phyloP scores from a whole-genome alignment of 108 stramenopile genomes.

The Licmophora abbreviata region DNA sequence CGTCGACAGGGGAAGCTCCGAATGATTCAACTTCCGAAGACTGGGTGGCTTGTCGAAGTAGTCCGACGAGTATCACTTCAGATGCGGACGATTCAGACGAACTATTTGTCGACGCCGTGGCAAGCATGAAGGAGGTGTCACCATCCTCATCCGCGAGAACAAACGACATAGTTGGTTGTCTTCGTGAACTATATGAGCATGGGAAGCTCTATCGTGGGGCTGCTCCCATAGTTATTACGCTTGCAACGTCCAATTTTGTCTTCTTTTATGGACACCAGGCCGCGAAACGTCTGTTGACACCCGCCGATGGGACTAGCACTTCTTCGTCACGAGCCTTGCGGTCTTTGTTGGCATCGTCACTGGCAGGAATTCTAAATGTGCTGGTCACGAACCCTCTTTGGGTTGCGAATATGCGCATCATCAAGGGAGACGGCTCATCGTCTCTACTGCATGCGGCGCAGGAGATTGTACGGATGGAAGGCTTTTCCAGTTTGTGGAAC shows the following conservation, averaged over 20 bases:
- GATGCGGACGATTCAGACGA: too few species aligned
- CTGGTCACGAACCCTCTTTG: slow-evolving; percentile 77
- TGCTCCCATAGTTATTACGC: slow-evolving; percentile 47
- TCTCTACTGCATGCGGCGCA: slow-evolving; percentile 32
- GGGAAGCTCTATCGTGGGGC: slow-evolving; percentile 62
- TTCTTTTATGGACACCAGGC: slow-evolving; percentile 64
- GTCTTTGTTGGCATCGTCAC: slow-evolving; percentile 47
- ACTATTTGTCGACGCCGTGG: too few species aligned
- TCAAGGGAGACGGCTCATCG: slow-evolving; percentile 25
- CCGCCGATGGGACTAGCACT: slow-evolving; percentile 1
- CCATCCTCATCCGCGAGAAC: neutral
- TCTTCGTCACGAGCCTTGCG: neutral
- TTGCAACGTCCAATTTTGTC: slow-evolving; percentile 58
- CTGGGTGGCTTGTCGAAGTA: too few species aligned
- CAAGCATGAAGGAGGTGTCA: neutral
- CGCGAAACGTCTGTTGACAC: slow-evolving; percentile 25
- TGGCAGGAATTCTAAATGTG: slow-evolving; percentile 72
- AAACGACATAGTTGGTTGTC: slow-evolving; percentile 19
- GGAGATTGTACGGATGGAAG: slow-evolving; percentile 29
- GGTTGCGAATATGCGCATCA: slow-evolving; percentile 72
- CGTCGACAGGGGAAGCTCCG: slow-evolving; percentile 2
- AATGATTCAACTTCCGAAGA: too few species aligned
- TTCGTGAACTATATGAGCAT: slow-evolving; percentile 32
- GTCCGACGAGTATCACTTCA: too few species aligned
- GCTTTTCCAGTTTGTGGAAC: slow-evolving; percentile 49